phyloP scores from a whole-genome alignment of 2,329 filamentous ascomycete species.

The Grosmannia penicillata region DNA sequence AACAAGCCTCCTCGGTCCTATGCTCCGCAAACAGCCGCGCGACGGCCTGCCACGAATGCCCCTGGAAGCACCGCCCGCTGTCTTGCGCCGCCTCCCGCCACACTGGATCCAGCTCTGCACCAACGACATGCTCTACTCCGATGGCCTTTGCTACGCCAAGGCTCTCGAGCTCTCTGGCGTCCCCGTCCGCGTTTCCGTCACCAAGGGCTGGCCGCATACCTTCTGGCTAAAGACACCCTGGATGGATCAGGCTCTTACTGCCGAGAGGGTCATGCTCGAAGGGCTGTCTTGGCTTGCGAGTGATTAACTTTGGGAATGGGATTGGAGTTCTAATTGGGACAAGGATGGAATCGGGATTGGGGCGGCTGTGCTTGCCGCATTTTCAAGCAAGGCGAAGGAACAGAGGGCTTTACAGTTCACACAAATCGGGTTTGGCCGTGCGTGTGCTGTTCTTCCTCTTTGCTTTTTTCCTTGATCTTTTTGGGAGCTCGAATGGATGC shows the following conservation, averaged over 20 bases:
- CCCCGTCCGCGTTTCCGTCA: constrained; percentile 25
- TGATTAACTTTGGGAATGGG: background rate
- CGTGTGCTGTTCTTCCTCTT: too few species aligned
- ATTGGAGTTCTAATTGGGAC: too few species aligned
- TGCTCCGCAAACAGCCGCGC: constrained; percentile 19
- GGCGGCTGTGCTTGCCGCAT: too few species aligned
- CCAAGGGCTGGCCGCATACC: constrained; percentile 34
- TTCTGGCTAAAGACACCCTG: constrained; percentile 34
- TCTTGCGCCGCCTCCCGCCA: constrained; percentile 20
- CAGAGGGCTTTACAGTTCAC: too few species aligned
- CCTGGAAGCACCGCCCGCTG: constrained; percentile 19
- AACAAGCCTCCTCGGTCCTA: constrained; percentile 19
- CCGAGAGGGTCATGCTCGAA: constrained; percentile 25
- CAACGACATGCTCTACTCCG: constrained; percentile 35
- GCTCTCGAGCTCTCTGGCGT: constrained; percentile 22
- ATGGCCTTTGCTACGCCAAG: constrained; percentile 34
- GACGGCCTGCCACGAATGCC: constrained; percentile 26
- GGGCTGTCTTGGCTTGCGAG: constrained; percentile 25
- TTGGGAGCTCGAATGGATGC: too few species aligned
- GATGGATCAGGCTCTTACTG: constrained; percentile 23
- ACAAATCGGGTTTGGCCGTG: too few species aligned
- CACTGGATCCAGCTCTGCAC: constrained; percentile 35
- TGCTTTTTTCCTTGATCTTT: too few species aligned
- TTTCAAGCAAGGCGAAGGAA: too few species aligned
- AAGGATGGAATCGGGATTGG: too few species aligned